Conservation (phyloP, 768 basidiomycete genomes). For the Strobilomyces dryophilus region DNA sequence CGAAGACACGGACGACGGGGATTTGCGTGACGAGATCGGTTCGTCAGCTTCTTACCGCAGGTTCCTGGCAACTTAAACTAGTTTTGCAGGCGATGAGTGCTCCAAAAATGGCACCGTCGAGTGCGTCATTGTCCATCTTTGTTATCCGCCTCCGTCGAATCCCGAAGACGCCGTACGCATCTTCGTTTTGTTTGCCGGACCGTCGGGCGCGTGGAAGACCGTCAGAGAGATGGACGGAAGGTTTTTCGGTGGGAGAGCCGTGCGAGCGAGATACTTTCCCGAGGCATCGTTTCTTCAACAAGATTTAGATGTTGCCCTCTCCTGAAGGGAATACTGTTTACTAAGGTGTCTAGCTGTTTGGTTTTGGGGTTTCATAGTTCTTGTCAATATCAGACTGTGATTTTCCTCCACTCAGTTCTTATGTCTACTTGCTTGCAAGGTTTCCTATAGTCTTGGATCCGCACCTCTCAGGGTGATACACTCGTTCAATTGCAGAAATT, state of each 20-base stretch:
- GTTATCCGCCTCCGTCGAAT: conserved; percentile 60
- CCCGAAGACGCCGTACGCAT: conserved; percentile 85
- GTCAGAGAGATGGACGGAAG: conserved; percentile 91
- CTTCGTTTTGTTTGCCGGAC: conserved; percentile 88
- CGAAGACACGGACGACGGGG: conserved; percentile 83
- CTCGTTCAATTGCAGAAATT: too few species aligned
- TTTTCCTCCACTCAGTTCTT: too few species aligned
- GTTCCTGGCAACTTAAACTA: background rate
- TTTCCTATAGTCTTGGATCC: too few species aligned
- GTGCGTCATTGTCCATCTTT: conserved; percentile 78
- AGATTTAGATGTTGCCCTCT: conserved; percentile 43
- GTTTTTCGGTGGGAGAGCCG: conserved; percentile 83
- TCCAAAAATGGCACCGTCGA: conserved; percentile 90
- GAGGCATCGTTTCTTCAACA: conserved; percentile 51
- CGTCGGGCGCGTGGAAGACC: conserved; percentile 94
- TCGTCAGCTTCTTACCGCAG: conserved; percentile 12
- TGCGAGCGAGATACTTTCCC: conserved; percentile 79
- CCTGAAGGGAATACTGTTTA: conserved; percentile 5
- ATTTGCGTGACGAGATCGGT: conserved; percentile 87
- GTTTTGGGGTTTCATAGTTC: background rate
- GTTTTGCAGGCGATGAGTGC: conserved; percentile 74
- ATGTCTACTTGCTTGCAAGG: too few species aligned
- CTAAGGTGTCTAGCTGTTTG: background rate
- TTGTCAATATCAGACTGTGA: background rate
- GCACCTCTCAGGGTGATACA: too few species aligned